Conservation (phyloP, 2,329 filamentous ascomycete genomes). For the Penicillium sp. region DNA sequence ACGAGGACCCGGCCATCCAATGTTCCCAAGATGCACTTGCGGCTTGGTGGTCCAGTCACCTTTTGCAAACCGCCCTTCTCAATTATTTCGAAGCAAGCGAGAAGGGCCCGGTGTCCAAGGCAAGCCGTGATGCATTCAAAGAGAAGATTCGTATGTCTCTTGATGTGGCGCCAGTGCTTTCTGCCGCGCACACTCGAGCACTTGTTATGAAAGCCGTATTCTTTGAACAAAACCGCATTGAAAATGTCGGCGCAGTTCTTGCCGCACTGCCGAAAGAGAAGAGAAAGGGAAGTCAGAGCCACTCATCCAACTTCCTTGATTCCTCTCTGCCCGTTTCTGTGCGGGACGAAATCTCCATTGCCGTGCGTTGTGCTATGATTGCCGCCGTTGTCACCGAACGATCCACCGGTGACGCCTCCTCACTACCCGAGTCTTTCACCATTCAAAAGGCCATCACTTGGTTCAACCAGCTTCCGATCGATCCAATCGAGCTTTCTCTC, state of each 20-base stretch:
- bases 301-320: constrained; percentile 49
- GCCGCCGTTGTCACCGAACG: constrained; percentile 49
- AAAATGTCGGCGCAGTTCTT: constrained; percentile 53
- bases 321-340: constrained; percentile 52
- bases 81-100: constrained; percentile 58
- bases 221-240: constrained; percentile 51
- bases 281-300: constrained; percentile 30
- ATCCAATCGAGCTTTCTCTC: constrained; percentile 43
- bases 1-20: constrained; percentile 79
- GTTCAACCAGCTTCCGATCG: constrained; percentile 44
- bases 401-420: constrained; percentile 29
- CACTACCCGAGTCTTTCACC: constrained; percentile 38
- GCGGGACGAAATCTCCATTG: constrained; percentile 54
- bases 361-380: constrained; percentile 60
- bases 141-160: constrained; percentile 66
- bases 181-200: constrained; percentile 62
- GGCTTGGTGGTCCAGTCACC: constrained; percentile 81
- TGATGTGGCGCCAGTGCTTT: constrained; percentile 72
- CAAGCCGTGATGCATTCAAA: constrained; percentile 45
- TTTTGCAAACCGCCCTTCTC: constrained; percentile 67
- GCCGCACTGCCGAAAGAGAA: constrained; percentile 50
- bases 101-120: constrained; percentile 44
- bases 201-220: constrained; percentile 60
- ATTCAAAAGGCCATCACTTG: constrained; percentile 42
- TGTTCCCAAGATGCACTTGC: constrained; percentile 87